These are phyloP conservation scores for Neocucurbitaria cava DNA, from an alignment of 2,329 filamentous ascomycete genomes.

Conservation along the genomic window DNA sequence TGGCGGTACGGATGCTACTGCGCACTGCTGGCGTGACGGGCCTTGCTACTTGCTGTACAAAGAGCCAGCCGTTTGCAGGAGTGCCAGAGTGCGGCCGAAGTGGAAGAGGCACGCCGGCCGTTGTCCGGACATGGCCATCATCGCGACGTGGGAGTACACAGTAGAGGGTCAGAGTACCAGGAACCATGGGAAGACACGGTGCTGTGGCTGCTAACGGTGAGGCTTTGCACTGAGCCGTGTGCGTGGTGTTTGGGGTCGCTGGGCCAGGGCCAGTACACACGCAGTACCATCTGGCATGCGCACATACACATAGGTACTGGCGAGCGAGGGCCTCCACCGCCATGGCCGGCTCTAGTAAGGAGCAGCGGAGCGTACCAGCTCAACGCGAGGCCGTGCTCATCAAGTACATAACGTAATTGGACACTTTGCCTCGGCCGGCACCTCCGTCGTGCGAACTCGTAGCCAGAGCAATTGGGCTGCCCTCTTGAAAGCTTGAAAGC, in stretches of 20 bases:
- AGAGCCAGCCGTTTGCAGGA: background rate
- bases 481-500: background rate
- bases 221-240: background rate
- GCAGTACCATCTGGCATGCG: no score
- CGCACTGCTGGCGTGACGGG: background rate
- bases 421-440: conserved; percentile 6
- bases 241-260: background rate
- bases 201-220: background rate
- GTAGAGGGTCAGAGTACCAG: no score
- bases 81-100: background rate
- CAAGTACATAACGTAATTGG: no score
- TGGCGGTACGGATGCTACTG: background rate
- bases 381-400: conserved; percentile 3
- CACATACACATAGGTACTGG: no score
- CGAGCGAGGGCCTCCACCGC: no score
- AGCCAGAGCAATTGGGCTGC: background rate
- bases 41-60: no score
- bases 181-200: no score
- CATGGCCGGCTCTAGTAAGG: background rate
- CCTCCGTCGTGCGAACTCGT: conserved; percentile 1
- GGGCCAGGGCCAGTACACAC: background rate
- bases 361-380: background rate
- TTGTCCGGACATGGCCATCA: background rate
- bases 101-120: background rate
- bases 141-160: background rate